Evolutionary conservation across 768 basidiomycete species (phyloP).

Genomic region (Mycena crocata): DNA sequence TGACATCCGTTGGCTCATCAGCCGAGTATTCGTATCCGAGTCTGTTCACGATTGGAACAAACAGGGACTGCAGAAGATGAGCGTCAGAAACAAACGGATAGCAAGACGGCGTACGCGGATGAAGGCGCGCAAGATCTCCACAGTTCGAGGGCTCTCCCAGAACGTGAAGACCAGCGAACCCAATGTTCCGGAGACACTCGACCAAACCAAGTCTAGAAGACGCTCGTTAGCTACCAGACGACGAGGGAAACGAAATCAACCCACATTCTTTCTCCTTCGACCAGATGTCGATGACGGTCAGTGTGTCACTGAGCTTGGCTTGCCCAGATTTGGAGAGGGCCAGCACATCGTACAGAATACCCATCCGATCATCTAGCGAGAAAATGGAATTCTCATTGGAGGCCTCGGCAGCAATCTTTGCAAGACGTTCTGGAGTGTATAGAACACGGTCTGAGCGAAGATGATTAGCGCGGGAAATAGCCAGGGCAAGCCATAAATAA

Average conservation of each 20-base stretch:
- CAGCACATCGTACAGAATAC: constrained; percentile 85
- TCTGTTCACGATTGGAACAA: constrained; percentile 79
- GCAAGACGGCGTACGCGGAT: constrained; percentile 59
- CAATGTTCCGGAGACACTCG: constrained; percentile 71
- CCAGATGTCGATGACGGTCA: constrained; percentile 74
- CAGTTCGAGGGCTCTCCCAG: constrained; percentile 81
- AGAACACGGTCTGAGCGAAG: constrained; percentile 77
- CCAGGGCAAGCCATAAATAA: constrained; percentile 25
- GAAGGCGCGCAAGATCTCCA: constrained; percentile 68
- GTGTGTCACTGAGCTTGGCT: constrained; percentile 77
- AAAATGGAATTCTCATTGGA: constrained; percentile 74
- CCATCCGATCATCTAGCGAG: constrained; percentile 88
- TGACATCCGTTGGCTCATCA: constrained; percentile 73
- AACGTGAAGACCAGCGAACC: constrained; percentile 69
- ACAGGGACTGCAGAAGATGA: constrained; percentile 59
- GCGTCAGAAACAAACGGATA: neutral
- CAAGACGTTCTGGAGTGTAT: constrained; percentile 84
- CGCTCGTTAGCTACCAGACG: neutral
- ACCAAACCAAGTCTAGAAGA: constrained; percentile 83
- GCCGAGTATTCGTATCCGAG: constrained; percentile 82
- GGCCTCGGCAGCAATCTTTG: constrained; percentile 83
- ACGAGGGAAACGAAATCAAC: constrained; percentile 39
- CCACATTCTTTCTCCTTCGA: constrained; percentile 80
- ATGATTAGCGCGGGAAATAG: neutral
- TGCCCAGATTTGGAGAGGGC: constrained; percentile 87